phyloP scores from a whole-genome alignment of 2,329 filamentous ascomycete genomes.

The Ophiocordyceps camponoti-leonardi region DNA sequence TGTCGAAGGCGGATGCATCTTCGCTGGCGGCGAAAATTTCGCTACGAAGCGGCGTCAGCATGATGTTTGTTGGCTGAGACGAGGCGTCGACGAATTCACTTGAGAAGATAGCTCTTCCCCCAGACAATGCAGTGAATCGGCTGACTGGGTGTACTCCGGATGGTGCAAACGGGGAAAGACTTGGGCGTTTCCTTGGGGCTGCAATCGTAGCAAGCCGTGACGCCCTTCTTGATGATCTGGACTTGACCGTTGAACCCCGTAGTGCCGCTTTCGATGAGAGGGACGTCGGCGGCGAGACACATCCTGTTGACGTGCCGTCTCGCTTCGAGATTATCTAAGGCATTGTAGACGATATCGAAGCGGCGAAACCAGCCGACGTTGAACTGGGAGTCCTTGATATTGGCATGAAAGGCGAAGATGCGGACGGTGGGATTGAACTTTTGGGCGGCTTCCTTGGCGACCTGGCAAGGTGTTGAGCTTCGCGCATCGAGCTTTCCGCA shows the following conservation, averaged over 20 bases:
- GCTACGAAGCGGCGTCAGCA: slow-evolving; percentile 2
- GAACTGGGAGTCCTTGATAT: slow-evolving; percentile 84
- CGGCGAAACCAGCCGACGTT: slow-evolving; percentile 72
- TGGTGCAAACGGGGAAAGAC: slow-evolving; percentile 90
- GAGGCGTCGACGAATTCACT: slow-evolving; percentile 22
- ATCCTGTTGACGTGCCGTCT: slow-evolving; percentile 92
- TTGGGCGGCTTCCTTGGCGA: slow-evolving; percentile 80
- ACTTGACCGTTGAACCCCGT: slow-evolving; percentile 97
- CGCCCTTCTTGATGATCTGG: slow-evolving; percentile 83
- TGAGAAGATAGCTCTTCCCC: slow-evolving; percentile 92
- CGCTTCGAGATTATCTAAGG: slow-evolving; percentile 87
- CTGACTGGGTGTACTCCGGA: slow-evolving; percentile 87
- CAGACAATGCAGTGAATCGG: slow-evolving; percentile 98
- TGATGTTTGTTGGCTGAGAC: background rate
- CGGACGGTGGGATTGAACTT: slow-evolving; percentile 80
- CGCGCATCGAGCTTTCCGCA: background rate
- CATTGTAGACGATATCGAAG: slow-evolving; percentile 87
- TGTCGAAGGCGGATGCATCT: slow-evolving; percentile 67
- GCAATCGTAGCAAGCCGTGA: slow-evolving; percentile 95
- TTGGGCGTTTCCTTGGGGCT: slow-evolving; percentile 79
- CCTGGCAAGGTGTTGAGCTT: slow-evolving; percentile 28
- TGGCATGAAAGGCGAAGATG: slow-evolving; percentile 78
- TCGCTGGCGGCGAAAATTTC: slow-evolving; percentile 90
- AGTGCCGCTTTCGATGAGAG: slow-evolving; percentile 88
- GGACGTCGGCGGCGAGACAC: slow-evolving; percentile 82